These are phyloP conservation scores for Rosa persica DNA, from an alignment of 306 rosid genomes.

Conservation along the genomic window DNA sequence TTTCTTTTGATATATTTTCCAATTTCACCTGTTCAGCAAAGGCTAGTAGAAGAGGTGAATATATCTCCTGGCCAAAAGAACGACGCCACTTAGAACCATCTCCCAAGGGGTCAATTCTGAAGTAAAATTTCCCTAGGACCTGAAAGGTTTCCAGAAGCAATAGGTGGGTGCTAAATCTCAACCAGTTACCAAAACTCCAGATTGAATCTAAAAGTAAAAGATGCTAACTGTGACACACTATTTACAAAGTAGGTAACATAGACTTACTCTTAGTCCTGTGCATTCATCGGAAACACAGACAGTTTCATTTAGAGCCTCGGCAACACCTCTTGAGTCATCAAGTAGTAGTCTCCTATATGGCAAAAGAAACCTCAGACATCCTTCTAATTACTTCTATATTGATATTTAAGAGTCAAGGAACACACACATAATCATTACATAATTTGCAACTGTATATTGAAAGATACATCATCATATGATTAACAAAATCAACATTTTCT, in stretches of 20 bases:
- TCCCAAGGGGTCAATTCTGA: slow-evolving; percentile 75
- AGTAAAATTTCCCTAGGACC: slow-evolving; percentile 78
- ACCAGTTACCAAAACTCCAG: slow-evolving; percentile 7
- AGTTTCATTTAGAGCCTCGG: slow-evolving; percentile 80
- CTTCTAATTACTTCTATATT: not conserved
- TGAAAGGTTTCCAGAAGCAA: slow-evolving; percentile 32
- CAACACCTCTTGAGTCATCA: slow-evolving; percentile 91
- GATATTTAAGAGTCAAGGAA: not conserved
- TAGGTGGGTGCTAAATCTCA: slow-evolving; percentile 10
- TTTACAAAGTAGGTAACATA: not conserved
- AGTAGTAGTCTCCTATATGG: slow-evolving; percentile 63
- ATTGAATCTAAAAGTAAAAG: slow-evolving; percentile 4
- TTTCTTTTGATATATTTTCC: not conserved
- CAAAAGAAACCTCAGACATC: slow-evolving; percentile 10
- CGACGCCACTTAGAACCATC: slow-evolving; percentile 98
- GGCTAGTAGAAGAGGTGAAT: slow-evolving; percentile 83
- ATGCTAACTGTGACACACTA: not conserved
- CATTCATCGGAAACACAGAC: slow-evolving; percentile 65
- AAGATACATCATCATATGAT: not conserved
- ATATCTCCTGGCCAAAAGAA: slow-evolving; percentile 86
- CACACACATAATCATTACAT: slow-evolving; percentile 3
- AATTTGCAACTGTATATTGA: not conserved
- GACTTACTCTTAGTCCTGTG: slow-evolving; percentile 73
- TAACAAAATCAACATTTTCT: not conserved
- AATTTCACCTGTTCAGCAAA: slow-evolving; percentile 64